A percentile compares a stretch with the other conserved stretches of the same genome.
These are phyloP conservation scores for Blastomyces emzantsi DNA, from an alignment of 2,329 filamentous ascomycete genomes.

Conservation along the genomic window DNA sequence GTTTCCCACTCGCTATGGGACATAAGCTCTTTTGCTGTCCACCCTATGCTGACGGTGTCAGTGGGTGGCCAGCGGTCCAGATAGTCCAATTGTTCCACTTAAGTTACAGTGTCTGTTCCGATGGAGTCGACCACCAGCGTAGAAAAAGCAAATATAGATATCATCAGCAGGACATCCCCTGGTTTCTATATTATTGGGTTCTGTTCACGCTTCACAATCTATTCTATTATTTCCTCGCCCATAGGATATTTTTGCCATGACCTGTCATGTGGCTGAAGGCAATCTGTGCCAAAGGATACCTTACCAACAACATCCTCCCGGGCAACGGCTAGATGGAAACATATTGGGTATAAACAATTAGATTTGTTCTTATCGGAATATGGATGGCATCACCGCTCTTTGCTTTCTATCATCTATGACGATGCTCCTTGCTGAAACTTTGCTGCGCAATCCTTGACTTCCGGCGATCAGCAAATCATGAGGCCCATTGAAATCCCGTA, in stretches of 20 bases:
- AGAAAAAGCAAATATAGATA: background rate
- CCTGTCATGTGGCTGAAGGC: slow-evolving; percentile 4
- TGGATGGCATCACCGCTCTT: background rate
- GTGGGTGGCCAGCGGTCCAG: background rate
- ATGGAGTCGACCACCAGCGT: background rate
- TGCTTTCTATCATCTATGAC: background rate
- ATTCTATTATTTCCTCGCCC: background rate
- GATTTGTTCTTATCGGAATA: background rate
- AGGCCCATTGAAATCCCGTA: background rate
- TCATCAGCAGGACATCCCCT: background rate
- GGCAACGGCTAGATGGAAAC: background rate
- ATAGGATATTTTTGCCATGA: background rate
- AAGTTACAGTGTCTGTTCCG: background rate
- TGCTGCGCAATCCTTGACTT: background rate
- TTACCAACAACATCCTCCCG: background rate
- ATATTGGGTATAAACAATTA: background rate
- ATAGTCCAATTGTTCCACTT: background rate
- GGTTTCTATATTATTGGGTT: slow-evolving; percentile 2
- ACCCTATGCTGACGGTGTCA: background rate
- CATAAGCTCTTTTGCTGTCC: background rate
- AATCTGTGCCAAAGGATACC: background rate
- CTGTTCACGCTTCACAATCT: background rate
- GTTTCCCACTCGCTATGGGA: background rate
- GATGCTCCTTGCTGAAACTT: background rate
- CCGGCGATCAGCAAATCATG: background rate